Evolutionary conservation across 345 rosid species (phyloP).

Genomic region (Cochlearia excelsa): DNA sequence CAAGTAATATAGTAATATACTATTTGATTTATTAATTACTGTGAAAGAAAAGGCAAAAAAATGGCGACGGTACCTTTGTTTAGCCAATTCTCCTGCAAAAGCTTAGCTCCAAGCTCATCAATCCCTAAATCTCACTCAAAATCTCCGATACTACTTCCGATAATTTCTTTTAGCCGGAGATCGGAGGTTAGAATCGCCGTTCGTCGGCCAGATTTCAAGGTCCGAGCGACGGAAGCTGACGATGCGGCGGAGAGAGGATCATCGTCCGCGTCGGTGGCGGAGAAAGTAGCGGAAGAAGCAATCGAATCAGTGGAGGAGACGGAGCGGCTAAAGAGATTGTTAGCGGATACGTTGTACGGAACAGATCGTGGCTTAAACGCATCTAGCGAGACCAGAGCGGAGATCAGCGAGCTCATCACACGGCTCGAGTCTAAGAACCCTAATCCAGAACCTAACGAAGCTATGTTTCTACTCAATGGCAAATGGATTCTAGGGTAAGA

Average conservation of each 20-base stretch:
- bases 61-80: slow-evolving; percentile 56
- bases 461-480: slow-evolving; percentile 72
- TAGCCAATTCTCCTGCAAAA: slow-evolving; percentile 49
- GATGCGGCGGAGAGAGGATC: slow-evolving; percentile 25
- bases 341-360: slow-evolving; percentile 68
- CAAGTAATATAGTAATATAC: too few relatives aligned
- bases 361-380: slow-evolving; percentile 72
- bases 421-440: slow-evolving; percentile 89
- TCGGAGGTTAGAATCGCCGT: slow-evolving; percentile 22
- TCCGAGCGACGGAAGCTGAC: slow-evolving; percentile 29
- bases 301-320: slow-evolving; percentile 47
- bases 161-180: slow-evolving; percentile 15
- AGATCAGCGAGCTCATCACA: slow-evolving; percentile 81
- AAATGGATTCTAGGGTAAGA: slow-evolving; percentile 94
- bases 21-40: too few relatives aligned
- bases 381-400: slow-evolving; percentile 80
- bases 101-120: slow-evolving; percentile 17
- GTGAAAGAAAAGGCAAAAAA: neutral
- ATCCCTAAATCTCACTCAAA: slow-evolving; percentile 18
- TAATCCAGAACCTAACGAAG: slow-evolving; percentile 77
- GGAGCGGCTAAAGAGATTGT: slow-evolving; percentile 52
- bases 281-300: slow-evolving; percentile 37
- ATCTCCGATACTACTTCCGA: slow-evolving; percentile 23
- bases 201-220: slow-evolving; percentile 29
- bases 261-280: slow-evolving; percentile 41